Conservation (phyloP, 2,329 filamentous ascomycete genomes). For the Bipolaris sorokiniana region DNA sequence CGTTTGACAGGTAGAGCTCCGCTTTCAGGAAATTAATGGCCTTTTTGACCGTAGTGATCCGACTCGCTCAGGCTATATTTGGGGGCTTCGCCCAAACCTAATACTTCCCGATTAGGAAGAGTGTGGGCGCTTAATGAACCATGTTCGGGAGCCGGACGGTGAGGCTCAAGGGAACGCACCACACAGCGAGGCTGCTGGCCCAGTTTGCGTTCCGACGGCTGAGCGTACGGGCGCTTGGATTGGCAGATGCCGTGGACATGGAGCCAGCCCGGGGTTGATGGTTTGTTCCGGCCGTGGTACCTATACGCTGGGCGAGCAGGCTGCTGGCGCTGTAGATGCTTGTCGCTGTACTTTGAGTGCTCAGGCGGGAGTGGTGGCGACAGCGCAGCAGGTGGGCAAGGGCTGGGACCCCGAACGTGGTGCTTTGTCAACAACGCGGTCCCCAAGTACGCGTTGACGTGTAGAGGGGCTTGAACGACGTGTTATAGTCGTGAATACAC, state of each 20-base stretch:
- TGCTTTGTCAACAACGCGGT: slow-evolving; percentile 37
- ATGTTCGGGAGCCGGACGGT: slow-evolving; percentile 29
- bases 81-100: slow-evolving; percentile 33
- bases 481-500: slow-evolving; percentile 48
- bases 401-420: slow-evolving; percentile 37
- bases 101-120: slow-evolving; percentile 26
- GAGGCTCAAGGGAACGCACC: slow-evolving; percentile 37
- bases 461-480: slow-evolving; percentile 35
- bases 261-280: slow-evolving; percentile 1
- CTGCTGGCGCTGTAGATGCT: slow-evolving; percentile 22
- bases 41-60: slow-evolving; percentile 32
- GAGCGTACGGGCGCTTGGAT: slow-evolving; percentile 41
- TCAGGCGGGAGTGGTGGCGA: slow-evolving; percentile 1
- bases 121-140: slow-evolving; percentile 39
- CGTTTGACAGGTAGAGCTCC: slow-evolving; percentile 31
- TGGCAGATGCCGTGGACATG: slow-evolving; percentile 12
- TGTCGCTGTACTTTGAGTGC: background rate
- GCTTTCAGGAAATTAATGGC: slow-evolving; percentile 39
- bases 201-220: slow-evolving; percentile 32
- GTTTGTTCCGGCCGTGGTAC: slow-evolving; percentile 3
- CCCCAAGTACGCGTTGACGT: slow-evolving; percentile 41
- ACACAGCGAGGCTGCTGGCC: slow-evolving; percentile 23
- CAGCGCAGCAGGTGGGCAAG: slow-evolving; percentile 36
- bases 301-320: slow-evolving; percentile 19
- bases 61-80: slow-evolving; percentile 43